These are phyloP conservation scores for Lepiota brunneoincarnata DNA, from an alignment of 768 basidiomycete genomes.

Conservation along the genomic window DNA sequence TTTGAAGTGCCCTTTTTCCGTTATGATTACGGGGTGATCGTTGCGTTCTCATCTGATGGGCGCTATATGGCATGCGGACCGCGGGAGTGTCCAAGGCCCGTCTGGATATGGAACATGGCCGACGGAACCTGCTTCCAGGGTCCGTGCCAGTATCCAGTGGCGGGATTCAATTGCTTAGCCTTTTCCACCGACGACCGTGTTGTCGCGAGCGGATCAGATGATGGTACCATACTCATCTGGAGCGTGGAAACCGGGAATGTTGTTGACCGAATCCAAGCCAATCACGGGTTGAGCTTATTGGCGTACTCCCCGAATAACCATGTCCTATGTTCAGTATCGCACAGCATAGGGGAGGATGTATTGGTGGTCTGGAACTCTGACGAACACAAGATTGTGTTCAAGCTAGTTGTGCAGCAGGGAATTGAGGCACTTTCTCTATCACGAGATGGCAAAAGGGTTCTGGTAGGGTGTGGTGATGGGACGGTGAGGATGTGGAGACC, in stretches of 20 bases:
- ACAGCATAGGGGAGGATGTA: too few relatives aligned
- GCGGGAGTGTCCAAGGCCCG: too few relatives aligned
- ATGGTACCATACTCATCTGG: constrained; percentile 12
- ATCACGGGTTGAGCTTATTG: neutral
- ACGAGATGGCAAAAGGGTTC: constrained; percentile 9
- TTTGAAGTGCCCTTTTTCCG: too few relatives aligned
- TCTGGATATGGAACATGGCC: too few relatives aligned
- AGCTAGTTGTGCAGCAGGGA: neutral
- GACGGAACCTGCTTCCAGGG: too few relatives aligned
- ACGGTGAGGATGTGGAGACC: constrained; percentile 18
- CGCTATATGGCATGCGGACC: too few relatives aligned
- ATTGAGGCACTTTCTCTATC: neutral
- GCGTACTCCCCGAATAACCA: too few relatives aligned
- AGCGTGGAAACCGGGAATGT: neutral
- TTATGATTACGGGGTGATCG: too few relatives aligned
- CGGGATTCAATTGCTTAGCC: constrained; percentile 13
- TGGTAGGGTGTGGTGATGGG: constrained; percentile 15
- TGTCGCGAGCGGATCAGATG: constrained; percentile 16
- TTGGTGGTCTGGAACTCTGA: constrained; percentile 3
- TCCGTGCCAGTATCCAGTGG: constrained; percentile 13
- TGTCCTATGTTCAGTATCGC: too few relatives aligned
- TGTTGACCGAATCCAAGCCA: neutral
- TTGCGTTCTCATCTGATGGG: too few relatives aligned
- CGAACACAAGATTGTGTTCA: neutral
- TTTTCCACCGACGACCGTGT: constrained; percentile 16